A percentile compares a stretch with the other conserved stretches of the same genome.
Evolutionary conservation across 1,284 basidiomycete genomes (phyloP).

Genomic region (Irpex sp.): DNA sequence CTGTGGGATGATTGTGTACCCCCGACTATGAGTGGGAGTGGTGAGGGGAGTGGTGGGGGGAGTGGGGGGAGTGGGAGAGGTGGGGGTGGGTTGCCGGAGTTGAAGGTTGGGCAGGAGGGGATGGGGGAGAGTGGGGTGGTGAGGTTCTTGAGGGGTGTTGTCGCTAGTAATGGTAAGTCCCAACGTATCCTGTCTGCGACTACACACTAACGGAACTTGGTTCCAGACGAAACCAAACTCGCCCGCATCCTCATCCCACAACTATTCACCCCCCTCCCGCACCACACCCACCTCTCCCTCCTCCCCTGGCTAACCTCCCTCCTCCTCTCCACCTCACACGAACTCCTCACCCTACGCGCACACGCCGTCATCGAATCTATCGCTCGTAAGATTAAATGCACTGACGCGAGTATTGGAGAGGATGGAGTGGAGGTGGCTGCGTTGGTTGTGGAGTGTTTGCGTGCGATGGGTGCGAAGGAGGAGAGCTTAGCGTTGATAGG

Average conservation of each 20-base stretch:
- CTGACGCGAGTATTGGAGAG: not conserved
- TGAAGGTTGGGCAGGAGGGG: not conserved
- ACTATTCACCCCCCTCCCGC: slow-evolving; percentile 12
- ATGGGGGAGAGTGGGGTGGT: slow-evolving; percentile 12
- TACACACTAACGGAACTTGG: too few relatives aligned
- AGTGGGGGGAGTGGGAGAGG: too few relatives aligned
- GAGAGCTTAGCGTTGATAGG: slow-evolving; percentile 6
- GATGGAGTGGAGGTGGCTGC: not conserved
- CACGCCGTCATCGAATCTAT: not conserved
- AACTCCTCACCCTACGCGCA: not conserved
- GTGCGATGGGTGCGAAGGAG: slow-evolving; percentile 16
- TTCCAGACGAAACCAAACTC: slow-evolving; percentile 37
- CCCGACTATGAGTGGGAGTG: too few relatives aligned
- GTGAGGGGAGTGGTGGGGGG: too few relatives aligned
- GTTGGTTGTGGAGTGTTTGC: slow-evolving; percentile 18
- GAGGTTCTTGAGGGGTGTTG: not conserved
- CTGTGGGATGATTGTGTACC: slow-evolving; percentile 15
- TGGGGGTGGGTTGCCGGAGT: too few relatives aligned
- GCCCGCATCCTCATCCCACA: slow-evolving; percentile 35
- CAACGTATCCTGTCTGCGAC: too few relatives aligned
- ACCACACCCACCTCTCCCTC: slow-evolving; percentile 9
- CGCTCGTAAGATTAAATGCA: not conserved
- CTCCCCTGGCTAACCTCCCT: slow-evolving; percentile 25
- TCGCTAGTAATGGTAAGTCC: not conserved
- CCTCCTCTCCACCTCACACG: slow-evolving; percentile 14